Evolutionary conservation across 1,139 yeast species (phyloP).

Genomic region (Geotrichum carabidarum): DNA sequence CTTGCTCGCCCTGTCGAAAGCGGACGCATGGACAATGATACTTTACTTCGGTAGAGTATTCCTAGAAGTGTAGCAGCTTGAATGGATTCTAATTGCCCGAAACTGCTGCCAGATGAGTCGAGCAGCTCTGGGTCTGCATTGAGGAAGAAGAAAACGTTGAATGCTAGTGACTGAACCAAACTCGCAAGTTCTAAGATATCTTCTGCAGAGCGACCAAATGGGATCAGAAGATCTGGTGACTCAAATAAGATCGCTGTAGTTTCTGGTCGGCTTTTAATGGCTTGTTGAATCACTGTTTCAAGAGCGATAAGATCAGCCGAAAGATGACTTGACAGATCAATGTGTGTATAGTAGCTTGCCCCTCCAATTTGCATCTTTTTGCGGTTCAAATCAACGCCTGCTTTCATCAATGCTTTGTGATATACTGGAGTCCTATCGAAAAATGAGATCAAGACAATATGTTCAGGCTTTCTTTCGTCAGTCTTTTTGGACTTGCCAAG

Average conservation of each 20-base stretch:
- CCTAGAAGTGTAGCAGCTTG: conserved; percentile 47
- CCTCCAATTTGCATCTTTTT: neutral
- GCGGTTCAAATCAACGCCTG: conserved; percentile 5
- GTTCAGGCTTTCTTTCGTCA: neutral
- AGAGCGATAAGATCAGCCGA: neutral
- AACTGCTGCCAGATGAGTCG: conserved; percentile 32
- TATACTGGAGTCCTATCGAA: neutral
- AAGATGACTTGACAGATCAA: neutral
- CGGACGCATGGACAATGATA: conserved; percentile 56
- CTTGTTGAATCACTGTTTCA: neutral
- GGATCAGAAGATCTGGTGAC: conserved; percentile 26
- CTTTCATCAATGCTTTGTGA: conserved; percentile 1
- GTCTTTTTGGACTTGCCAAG: neutral
- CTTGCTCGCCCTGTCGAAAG: conserved; percentile 75
- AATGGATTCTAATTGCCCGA: conserved; percentile 24
- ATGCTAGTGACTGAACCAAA: conserved; percentile 40
- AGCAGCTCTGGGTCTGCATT: conserved; percentile 42
- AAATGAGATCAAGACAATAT: conserved; percentile 6
- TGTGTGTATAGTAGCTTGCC: neutral
- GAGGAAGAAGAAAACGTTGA: conserved; percentile 36
- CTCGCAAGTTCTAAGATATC: conserved; percentile 19
- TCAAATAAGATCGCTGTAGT: neutral
- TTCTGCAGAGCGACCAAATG: conserved; percentile 39
- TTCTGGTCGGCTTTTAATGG: neutral
- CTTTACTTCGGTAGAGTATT: conserved; percentile 47